Evolutionary conservation across 2,329 filamentous ascomycete genomes (phyloP).

Genomic region (Coleophoma cylindrospora): DNA sequence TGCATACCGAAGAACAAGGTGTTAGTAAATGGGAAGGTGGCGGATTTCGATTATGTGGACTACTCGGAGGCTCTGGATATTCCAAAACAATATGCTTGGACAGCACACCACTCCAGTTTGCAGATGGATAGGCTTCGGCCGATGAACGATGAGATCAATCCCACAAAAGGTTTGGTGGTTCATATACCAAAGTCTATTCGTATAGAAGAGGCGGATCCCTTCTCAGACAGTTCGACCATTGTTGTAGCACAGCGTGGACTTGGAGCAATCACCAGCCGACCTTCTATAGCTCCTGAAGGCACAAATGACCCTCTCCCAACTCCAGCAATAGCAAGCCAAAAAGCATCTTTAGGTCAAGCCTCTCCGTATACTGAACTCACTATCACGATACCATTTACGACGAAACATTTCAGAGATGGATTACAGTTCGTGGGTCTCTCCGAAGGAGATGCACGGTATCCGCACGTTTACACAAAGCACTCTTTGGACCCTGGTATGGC

Average conservation of each 20-base stretch:
- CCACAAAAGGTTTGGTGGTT: constrained; percentile 53
- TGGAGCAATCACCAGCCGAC: constrained; percentile 12
- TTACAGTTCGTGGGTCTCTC: constrained; percentile 88
- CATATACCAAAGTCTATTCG: constrained; percentile 53
- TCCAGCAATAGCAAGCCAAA: constrained; percentile 23
- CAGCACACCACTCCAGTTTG: constrained; percentile 71
- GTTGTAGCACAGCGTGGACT: constrained; percentile 35
- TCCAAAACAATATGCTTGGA: constrained; percentile 54
- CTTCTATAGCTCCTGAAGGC: constrained; percentile 26
- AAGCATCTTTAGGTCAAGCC: constrained; percentile 28
- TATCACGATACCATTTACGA: constrained; percentile 70
- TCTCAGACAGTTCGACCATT: constrained; percentile 41
- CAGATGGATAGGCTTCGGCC: constrained; percentile 59
- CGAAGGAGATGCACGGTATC: constrained; percentile 74
- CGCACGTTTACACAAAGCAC: constrained; percentile 86
- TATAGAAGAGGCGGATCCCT: constrained; percentile 55
- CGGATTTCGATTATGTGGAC: constrained; percentile 38
- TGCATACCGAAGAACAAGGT: constrained; percentile 50
- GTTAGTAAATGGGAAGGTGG: constrained; percentile 38
- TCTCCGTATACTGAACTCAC: constrained; percentile 52
- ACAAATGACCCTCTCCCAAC: constrained; percentile 27
- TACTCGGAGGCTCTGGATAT: constrained; percentile 63
- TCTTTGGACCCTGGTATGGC: constrained; percentile 72
- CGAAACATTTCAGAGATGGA: constrained; percentile 74
- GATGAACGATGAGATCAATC: constrained; percentile 24